phyloP scores from a whole-genome alignment of 179 eudicot genomes.

The Actinidia polygama region DNA sequence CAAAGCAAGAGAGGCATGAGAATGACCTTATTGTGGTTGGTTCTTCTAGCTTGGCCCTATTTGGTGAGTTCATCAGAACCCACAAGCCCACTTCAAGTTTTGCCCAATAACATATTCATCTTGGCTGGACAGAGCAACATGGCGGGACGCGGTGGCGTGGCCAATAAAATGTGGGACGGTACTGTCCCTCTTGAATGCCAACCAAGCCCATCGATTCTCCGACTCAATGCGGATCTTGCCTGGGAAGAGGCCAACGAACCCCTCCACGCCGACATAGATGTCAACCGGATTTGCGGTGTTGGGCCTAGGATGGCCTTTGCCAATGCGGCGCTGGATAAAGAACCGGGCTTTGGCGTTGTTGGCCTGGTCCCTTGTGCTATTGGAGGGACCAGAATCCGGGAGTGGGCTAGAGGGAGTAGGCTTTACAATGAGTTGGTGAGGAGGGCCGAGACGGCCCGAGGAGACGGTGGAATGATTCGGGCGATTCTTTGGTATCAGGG shows the following conservation, averaged over 20 bases:
- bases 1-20: too few relatives aligned
- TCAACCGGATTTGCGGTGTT: constrained; percentile 34
- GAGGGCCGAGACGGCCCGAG: constrained; percentile 31
- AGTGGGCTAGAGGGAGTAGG: background rate
- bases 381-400: constrained; percentile 19
- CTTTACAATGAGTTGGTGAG: constrained; percentile 32
- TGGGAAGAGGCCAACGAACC: constrained; percentile 50
- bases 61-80: background rate
- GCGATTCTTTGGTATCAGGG: constrained; percentile 57
- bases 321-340: constrained; percentile 8
- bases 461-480: constrained; percentile 29
- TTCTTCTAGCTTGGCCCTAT: background rate
- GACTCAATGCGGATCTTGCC: constrained; percentile 19
- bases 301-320: constrained; percentile 58
- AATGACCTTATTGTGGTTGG: too few relatives aligned
- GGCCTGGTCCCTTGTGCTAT: constrained; percentile 58
- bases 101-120: constrained; percentile 31
- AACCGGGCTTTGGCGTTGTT: constrained; percentile 19
- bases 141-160: constrained; percentile 51
- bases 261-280: constrained; percentile 44
- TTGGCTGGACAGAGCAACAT: constrained; percentile 63
- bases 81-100: too few relatives aligned
- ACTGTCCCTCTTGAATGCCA: constrained; percentile 28
- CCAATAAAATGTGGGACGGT: constrained; percentile 38
- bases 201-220: constrained; percentile 28